Evolutionary conservation across 768 basidiomycete genomes (phyloP).

Genomic region (Tephrocybe sp.): DNA sequence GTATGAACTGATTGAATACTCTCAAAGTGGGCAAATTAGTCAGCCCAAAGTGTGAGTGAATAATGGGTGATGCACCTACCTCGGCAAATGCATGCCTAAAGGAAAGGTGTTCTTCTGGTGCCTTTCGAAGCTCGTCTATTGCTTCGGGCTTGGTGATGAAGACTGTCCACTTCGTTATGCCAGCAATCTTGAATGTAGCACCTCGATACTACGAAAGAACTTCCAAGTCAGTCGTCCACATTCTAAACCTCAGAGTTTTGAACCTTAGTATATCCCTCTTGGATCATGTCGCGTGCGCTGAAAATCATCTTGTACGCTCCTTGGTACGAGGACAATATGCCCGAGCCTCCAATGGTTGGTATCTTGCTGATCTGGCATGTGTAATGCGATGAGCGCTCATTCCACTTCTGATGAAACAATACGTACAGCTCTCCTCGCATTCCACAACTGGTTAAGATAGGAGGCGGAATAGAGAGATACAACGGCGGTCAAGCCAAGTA

Average conservation of each 20-base stretch:
- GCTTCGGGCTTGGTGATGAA: constrained; percentile 37
- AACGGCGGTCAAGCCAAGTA: too few species aligned
- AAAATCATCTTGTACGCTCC: constrained; percentile 24
- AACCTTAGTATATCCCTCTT: constrained; percentile 32
- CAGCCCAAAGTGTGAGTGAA: background rate
- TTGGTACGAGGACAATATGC: constrained; percentile 28
- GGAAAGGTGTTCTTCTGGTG: constrained; percentile 28
- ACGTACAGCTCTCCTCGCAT: too few species aligned
- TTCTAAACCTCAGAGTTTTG: background rate
- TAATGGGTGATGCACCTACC: constrained; percentile 13
- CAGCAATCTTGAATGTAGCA: constrained; percentile 37
- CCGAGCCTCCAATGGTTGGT: constrained; percentile 30
- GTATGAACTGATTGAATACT: constrained; percentile 33
- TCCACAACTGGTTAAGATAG: too few species aligned
- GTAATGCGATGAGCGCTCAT: too few species aligned
- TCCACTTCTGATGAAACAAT: too few species aligned
- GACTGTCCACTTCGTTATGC: constrained; percentile 40
- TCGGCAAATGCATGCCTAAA: constrained; percentile 25
- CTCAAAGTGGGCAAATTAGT: constrained; percentile 20
- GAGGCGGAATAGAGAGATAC: too few species aligned
- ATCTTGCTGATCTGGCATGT: constrained; percentile 22
- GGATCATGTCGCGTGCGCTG: constrained; percentile 23
- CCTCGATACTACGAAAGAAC: constrained; percentile 11
- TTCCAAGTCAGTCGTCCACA: background rate
- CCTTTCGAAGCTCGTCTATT: constrained; percentile 49